phyloP scores from a whole-genome alignment of 768 basidiomycete species.

The Pleurotus salmoneostramineus region DNA sequence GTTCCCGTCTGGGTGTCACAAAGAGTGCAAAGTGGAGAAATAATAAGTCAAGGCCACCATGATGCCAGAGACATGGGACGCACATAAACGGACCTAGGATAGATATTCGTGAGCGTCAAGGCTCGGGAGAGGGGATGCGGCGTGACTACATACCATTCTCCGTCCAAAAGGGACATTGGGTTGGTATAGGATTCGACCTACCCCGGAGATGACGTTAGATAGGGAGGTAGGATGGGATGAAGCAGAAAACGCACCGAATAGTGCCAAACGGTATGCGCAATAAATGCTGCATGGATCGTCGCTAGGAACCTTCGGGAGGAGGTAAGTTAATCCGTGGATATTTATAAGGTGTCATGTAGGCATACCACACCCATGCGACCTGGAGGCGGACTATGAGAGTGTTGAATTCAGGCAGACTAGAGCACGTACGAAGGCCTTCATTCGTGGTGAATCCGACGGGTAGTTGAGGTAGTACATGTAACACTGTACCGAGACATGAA shows the following conservation, averaged over 20 bases:
- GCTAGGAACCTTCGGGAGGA: background rate
- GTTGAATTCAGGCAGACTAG: no score
- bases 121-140: background rate
- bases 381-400: background rate
- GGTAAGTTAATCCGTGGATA: background rate
- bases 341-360: background rate
- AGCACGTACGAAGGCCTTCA: background rate
- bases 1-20: background rate
- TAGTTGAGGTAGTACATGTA: slow-evolving; percentile 3
- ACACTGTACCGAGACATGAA: background rate
- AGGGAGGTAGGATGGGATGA: no score
- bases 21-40: no score
- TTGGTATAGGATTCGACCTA: background rate
- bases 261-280: background rate
- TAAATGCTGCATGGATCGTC: background rate
- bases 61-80: background rate
- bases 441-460: background rate
- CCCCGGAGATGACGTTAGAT: no score
- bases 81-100: background rate
- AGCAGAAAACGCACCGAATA: background rate
- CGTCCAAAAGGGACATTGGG: background rate
- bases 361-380: slow-evolving; percentile 3
- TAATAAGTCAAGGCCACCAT: no score
- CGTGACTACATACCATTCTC: background rate
- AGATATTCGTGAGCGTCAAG: background rate